Evolutionary conservation across 257 asterid genomes (phyloP).

Genomic region (Rubia yunnanensis): DNA sequence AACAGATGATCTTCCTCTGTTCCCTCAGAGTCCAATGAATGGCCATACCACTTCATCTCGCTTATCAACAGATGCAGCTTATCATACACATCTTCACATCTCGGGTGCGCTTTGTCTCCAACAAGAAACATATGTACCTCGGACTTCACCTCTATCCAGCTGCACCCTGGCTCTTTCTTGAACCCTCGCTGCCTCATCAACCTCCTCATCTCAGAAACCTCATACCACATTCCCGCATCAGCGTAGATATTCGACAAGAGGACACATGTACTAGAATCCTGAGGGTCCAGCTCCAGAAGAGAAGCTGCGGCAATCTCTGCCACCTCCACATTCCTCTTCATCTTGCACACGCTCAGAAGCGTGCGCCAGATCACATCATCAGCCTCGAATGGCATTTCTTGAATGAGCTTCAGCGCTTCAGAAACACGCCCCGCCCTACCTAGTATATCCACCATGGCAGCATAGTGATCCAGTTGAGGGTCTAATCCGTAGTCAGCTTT

Average conservation of each 20-base stretch:
- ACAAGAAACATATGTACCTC: constrained; percentile 82
- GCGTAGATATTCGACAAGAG: constrained; percentile 76
- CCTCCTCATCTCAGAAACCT: constrained; percentile 61
- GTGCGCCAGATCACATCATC: constrained; percentile 87
- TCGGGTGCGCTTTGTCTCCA: constrained; percentile 82
- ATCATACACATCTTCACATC: constrained; percentile 50
- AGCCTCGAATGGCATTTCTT: constrained; percentile 73
- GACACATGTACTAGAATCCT: constrained; percentile 69
- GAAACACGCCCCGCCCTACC: constrained; percentile 53
- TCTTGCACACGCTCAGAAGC: constrained; percentile 72
- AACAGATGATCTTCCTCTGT: no score
- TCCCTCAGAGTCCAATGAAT: constrained; percentile 14
- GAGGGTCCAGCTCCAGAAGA: constrained; percentile 57
- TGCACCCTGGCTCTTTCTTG: constrained; percentile 84
- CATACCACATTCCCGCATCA: constrained; percentile 74
- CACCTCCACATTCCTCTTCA: constrained; percentile 67
- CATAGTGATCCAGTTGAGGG: constrained; percentile 78
- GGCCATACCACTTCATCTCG: constrained; percentile 50
- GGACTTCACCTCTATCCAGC: constrained; percentile 82
- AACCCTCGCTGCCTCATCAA: constrained; percentile 54
- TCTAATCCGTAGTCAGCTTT: constrained; percentile 36
- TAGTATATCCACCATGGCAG: constrained; percentile 78
- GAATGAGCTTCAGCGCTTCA: constrained; percentile 63
- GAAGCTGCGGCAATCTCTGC: constrained; percentile 68
- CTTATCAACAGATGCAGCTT: constrained; percentile 31